Evolutionary conservation across 805 yeast genomes (phyloP), one percentile per base, ranked within the genome.

Genomic region (Hanseniaspora vineae): DNA sequence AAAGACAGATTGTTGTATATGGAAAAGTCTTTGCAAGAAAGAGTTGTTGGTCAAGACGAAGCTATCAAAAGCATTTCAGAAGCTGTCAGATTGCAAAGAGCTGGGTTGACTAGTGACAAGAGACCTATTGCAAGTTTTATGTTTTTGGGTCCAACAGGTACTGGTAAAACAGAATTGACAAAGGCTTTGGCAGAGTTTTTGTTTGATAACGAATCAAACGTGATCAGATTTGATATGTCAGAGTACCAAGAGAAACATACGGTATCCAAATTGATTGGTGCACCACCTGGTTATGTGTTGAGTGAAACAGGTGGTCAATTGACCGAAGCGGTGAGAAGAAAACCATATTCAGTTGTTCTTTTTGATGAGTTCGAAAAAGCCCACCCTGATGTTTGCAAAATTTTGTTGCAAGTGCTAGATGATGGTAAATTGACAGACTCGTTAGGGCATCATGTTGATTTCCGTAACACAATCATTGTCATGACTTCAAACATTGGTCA

Each of bases 361-460:
- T 92, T 90, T 62, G 98, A 90, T 65, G 98, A 90, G 67, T 86
- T 90, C 64, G 98, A 90, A 58, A 90, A 90, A 65, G 97, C 98
- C 0, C 97, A 92, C 63, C 83, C 88, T 2, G 98, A 90, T 65
- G 83, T 90, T n/a, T 80, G 95, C 31, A 92, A 92, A 66, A 72
- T 90, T 39, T 69, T 90, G 44, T 68, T 90, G 50, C 98, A 92
- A 65, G 97, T 90, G 0, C 70, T 90, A 46, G 98, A 90, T 64
- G 98, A 90, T 65, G 98, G 98, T 49, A 78, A 84, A 47, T 72
- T 90, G 55, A 90, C 97, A 0, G 98, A 90, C 62, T 83, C 96
- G 2, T 95, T 88, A 58, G 98, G 98, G 31, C 85, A 88, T 50
- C 84, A 82, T 54, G 87, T 92, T 44, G 97, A 92, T 63, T 90